These are phyloP conservation scores for Globisporangium splendens DNA, from an alignment of 352 stramenopile genomes.

Conservation along the genomic window DNA sequence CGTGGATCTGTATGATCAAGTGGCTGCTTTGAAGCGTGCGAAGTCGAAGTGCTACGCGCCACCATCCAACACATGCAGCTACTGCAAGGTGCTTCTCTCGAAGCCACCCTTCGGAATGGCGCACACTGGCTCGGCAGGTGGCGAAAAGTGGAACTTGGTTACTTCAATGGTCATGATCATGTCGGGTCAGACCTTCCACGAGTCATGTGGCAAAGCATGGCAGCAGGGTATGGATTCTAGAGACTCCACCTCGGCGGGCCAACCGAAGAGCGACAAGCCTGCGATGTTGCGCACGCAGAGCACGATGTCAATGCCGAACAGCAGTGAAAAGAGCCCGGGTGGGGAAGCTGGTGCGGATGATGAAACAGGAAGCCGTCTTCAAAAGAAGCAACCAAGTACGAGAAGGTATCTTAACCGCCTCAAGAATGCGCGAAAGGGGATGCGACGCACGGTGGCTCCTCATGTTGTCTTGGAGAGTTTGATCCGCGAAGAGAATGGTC, in stretches of 20 bases:
- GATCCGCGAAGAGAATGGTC: conserved; percentile 71
- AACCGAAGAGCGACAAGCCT: conserved; percentile 15
- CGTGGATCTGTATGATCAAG: conserved; percentile 80
- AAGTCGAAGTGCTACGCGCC: conserved; percentile 69
- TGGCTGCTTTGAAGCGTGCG: conserved; percentile 73
- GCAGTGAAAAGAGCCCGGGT: conserved; percentile 24
- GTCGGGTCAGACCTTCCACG: conserved; percentile 78
- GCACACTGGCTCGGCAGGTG: conserved; percentile 53
- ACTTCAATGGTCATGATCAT: conserved; percentile 83
- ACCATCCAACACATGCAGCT: conserved; percentile 70
- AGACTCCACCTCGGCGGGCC: neutral
- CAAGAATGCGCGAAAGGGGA: conserved; percentile 63
- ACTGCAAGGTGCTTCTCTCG: conserved; percentile 78
- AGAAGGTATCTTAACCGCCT: conserved; percentile 73
- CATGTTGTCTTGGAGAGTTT: conserved; percentile 81
- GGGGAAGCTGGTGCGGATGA: conserved; percentile 26
- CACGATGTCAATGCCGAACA: conserved; percentile 23
- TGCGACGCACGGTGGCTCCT: conserved; percentile 59
- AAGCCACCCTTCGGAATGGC: conserved; percentile 85
- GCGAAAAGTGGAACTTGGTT: conserved; percentile 82
- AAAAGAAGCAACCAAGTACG: conserved; percentile 79
- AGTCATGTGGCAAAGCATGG: conserved; percentile 84
- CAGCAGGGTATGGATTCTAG: conserved; percentile 67
- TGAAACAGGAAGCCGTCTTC: conserved; percentile 47
- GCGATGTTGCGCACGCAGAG: conserved; percentile 34